A percentile compares a stretch with the other conserved stretches of the same genome.
Evolutionary conservation across 2,329 filamentous ascomycete genomes (phyloP).

Genomic region (Neoscytalidium dimidiatum): DNA sequence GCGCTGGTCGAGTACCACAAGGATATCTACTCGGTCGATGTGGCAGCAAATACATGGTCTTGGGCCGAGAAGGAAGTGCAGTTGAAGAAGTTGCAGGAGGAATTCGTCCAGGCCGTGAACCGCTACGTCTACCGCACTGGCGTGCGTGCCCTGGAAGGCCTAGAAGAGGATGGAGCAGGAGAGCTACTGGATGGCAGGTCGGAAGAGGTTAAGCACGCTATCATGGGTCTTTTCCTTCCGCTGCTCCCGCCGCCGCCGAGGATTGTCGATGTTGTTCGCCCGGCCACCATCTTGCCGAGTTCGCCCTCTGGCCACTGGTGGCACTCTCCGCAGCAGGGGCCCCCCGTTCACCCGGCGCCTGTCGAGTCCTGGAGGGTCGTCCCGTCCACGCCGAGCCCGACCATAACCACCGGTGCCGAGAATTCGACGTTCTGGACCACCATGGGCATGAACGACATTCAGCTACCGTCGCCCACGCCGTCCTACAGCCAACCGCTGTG

Average conservation of each 20-base stretch:
- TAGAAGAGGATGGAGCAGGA: slow-evolving; percentile 94
- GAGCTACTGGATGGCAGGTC: slow-evolving; percentile 90
- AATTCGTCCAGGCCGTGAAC: slow-evolving; percentile 95
- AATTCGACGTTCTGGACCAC: slow-evolving; percentile 76
- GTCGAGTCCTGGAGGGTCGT: slow-evolving; percentile 90
- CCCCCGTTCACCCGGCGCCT: slow-evolving; percentile 66
- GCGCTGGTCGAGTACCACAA: slow-evolving; percentile 93
- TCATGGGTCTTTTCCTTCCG: slow-evolving; percentile 81
- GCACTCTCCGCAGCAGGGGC: slow-evolving; percentile 66
- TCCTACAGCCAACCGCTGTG: slow-evolving; percentile 79
- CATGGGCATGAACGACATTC: slow-evolving; percentile 71
- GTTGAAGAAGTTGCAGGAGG: slow-evolving; percentile 94
- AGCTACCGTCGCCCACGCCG: slow-evolving; percentile 74
- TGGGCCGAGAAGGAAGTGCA: slow-evolving; percentile 97
- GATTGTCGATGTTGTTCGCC: slow-evolving; percentile 85
- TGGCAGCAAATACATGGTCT: slow-evolving; percentile 83
- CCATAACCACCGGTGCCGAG: slow-evolving; percentile 68
- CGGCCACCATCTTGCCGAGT: slow-evolving; percentile 82
- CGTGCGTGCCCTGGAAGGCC: slow-evolving; percentile 84
- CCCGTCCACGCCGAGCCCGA: slow-evolving; percentile 80
- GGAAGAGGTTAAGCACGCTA: slow-evolving; percentile 86
- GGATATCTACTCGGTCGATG: slow-evolving; percentile 89
- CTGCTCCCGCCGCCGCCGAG: slow-evolving; percentile 85
- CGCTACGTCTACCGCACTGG: slow-evolving; percentile 93
- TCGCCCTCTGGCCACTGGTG: slow-evolving; percentile 69